Evolutionary conservation across 257 asterid genomes (phyloP).

Genomic region (Fraxinus anomala): DNA sequence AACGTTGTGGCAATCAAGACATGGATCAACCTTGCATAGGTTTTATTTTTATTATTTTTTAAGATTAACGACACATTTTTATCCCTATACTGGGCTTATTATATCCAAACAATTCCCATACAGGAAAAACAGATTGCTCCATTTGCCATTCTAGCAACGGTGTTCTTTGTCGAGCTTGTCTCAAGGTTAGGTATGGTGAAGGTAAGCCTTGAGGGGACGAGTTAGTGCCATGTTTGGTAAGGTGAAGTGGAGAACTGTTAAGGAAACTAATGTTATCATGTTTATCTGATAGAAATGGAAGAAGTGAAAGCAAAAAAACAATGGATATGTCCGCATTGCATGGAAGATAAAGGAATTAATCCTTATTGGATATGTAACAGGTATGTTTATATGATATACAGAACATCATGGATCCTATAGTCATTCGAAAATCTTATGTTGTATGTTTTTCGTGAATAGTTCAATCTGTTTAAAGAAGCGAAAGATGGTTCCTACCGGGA

Average conservation of each 20-base stretch:
- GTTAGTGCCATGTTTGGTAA: not conserved
- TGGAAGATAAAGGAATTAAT: slow-evolving; percentile 61
- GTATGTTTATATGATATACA: slow-evolving; percentile 31
- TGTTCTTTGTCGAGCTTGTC: slow-evolving; percentile 81
- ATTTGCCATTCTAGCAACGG: slow-evolving; percentile 74
- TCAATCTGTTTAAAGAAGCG: slow-evolving; percentile 74
- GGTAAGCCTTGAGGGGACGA: slow-evolving; percentile 47
- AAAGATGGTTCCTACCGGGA: slow-evolving; percentile 78
- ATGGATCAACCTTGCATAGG: slow-evolving; percentile 70
- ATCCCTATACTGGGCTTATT: no score
- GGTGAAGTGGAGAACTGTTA: not conserved
- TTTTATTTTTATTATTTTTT: slow-evolving; percentile 23
- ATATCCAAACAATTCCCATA: slow-evolving; percentile 10
- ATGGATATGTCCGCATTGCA: slow-evolving; percentile 82
- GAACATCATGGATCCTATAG: not conserved
- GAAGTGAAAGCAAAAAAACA: slow-evolving; percentile 64
- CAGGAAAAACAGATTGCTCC: slow-evolving; percentile 92
- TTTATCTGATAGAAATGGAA: slow-evolving; percentile 58
- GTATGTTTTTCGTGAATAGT: slow-evolving; percentile 45
- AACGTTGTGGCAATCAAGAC: slow-evolving; percentile 71
- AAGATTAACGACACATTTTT: slow-evolving; percentile 1
- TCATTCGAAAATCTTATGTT: slow-evolving; percentile 7
- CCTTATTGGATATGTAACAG: slow-evolving; percentile 94
- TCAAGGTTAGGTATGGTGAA: slow-evolving; percentile 83
- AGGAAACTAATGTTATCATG: slow-evolving; percentile 6